These are phyloP conservation scores for Trifolium subterraneum DNA, from an alignment of 306 rosid genomes.

Conservation along the genomic window DNA sequence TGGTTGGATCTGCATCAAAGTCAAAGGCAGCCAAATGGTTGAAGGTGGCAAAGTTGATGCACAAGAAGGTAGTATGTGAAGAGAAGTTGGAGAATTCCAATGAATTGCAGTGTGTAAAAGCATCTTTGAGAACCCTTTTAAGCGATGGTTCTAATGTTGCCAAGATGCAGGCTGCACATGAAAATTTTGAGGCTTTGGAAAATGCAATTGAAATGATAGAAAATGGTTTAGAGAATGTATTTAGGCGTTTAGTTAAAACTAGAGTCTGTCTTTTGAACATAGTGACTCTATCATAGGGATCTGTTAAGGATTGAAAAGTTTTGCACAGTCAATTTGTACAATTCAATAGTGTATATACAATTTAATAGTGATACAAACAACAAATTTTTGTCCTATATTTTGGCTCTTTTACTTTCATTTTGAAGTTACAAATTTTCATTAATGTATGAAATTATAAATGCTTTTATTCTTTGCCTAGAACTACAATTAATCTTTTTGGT, in stretches of 20 bases:
- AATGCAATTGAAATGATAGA: neutral
- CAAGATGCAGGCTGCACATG: neutral
- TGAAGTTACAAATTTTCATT: too few species aligned
- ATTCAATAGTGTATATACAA: neutral
- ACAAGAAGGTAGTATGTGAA: neutral
- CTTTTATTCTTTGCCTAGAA: neutral
- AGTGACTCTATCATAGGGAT: neutral
- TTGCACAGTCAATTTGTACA: neutral
- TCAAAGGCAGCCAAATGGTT: conserved; percentile 23
- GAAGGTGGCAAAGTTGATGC: neutral
- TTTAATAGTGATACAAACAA: neutral
- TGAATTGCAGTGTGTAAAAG: neutral
- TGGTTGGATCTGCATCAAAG: conserved; percentile 44
- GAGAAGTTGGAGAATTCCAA: neutral
- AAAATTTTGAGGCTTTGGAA: neutral
- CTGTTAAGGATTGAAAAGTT: neutral
- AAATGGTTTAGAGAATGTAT: conserved; percentile 6
- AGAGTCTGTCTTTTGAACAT: neutral
- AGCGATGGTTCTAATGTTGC: neutral
- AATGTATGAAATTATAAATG: too few species aligned
- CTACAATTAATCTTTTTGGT: neutral
- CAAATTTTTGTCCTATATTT: neutral
- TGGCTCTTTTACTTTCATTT: neutral
- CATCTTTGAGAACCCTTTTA: neutral
- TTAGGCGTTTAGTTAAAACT: neutral